Evolutionary conservation across 192 early-diverging fungal species (phyloP), one percentile per base, ranked within the genome.

Genomic region (Lunasporangiospora selenospora): DNA sequence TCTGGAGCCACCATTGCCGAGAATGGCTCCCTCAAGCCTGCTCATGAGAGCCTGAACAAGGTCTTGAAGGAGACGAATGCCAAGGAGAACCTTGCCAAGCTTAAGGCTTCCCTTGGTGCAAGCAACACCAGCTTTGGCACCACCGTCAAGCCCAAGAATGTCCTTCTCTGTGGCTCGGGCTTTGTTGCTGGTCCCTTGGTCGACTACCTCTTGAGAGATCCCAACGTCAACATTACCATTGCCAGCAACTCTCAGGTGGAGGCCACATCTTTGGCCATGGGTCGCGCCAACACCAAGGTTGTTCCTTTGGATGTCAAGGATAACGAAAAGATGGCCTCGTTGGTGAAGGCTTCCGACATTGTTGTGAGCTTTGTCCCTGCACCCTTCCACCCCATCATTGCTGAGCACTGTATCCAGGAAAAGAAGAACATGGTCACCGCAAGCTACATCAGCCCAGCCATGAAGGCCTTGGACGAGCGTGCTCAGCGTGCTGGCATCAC

Each of bases 401-500:
- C 90, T 42, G 80, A 89, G 38, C 77, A 80, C 3, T 92, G 93
- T 24, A 87, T 98, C 52, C 81, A 87, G 45, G 79, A 92, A 61
- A 85, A 86, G 59, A 98, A 95, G 77, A 90, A 94, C 73, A 90
- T 98, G 84, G 93, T 98, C 21, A 99, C 97, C 15, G 93, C 97
- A 44, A 93, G 90, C 76, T 99, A 99, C 73, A 90, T 98, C 42
- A 96, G 94, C 8, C 85, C 91, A 3, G 96, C 89, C 19, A 99
- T 99, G 97, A 62, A 83, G 60, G 80, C 58, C 13, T 78, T 92
- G 36, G 87, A 97, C 65, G 67, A 82, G 43, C 75, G 80, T 6
- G 97, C 97, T 6, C 85, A 88, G 61, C 81, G 86, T 32, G 89
- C 93, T 16, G 88, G 86, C 3, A 87, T 99, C 16, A 91, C 91